Conservation (phyloP, 768 basidiomycete genomes). For the Lanmaoa rubissima region DNA sequence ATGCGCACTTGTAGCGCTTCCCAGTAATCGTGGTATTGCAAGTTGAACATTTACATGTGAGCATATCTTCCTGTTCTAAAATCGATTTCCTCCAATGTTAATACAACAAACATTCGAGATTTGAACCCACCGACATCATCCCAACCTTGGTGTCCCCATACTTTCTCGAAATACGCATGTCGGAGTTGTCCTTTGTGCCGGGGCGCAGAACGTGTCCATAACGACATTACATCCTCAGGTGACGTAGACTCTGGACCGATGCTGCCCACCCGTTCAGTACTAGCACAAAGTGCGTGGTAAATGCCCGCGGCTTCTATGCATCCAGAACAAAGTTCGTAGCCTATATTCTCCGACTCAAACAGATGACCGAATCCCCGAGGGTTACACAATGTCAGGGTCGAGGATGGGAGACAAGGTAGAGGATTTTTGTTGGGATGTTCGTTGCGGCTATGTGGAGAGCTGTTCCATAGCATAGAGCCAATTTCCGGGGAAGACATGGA, state of each 20-base stretch:
- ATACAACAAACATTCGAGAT: background rate
- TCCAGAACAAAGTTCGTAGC: slow-evolving; percentile 81
- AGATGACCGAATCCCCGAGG: background rate
- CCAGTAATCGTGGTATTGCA: slow-evolving; percentile 61
- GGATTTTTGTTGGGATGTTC: slow-evolving; percentile 38
- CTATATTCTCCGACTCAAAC: slow-evolving; percentile 29
- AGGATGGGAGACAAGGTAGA: slow-evolving; percentile 42
- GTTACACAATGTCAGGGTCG: slow-evolving; percentile 16
- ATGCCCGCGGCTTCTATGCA: slow-evolving; percentile 81
- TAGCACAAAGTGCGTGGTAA: slow-evolving; percentile 68
- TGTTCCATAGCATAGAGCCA: slow-evolving; percentile 17
- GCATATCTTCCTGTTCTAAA: slow-evolving; percentile 71
- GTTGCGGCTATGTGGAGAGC: slow-evolving; percentile 12
- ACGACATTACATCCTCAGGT: slow-evolving; percentile 54
- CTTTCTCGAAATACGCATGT: slow-evolving; percentile 84
- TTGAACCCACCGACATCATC: slow-evolving; percentile 74
- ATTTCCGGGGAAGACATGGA: slow-evolving; percentile 18
- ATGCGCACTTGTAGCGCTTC: slow-evolving; percentile 81
- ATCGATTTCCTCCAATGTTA: slow-evolving; percentile 6
- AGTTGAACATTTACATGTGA: slow-evolving; percentile 72
- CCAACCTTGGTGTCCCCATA: slow-evolving; percentile 85
- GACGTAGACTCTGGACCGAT: slow-evolving; percentile 43
- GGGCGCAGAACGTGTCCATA: slow-evolving; percentile 66
- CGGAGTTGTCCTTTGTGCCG: slow-evolving; percentile 72
- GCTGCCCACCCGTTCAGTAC: slow-evolving; percentile 29